Evolutionary conservation across 169 alveolate species (phyloP), one percentile per base, ranked within the genome.

Genomic region (Perkinsus marinus): DNA sequence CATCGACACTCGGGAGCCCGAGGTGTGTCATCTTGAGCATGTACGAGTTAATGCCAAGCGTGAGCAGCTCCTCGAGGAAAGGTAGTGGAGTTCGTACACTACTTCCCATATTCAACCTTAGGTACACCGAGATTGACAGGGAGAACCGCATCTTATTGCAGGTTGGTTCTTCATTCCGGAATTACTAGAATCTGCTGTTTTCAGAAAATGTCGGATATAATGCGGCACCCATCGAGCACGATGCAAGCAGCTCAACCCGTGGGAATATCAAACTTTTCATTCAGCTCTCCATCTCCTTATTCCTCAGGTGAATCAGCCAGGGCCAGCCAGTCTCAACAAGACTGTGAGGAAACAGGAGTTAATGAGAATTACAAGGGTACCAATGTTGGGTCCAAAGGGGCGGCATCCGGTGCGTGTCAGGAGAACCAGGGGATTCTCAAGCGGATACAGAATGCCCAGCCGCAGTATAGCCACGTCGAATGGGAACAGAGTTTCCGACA

Each of bases 41-140:
- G n/a, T 90, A 17, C 41, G 91, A 0, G 41, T 39, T 43, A 90
- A 90, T n/a, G 36, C 57, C n/a, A 90, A 90, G 37, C 91, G 91
- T 13, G 91, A 90, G 39, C 91, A 90, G 91, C 69, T 90, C 39
- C 91, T 90, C 39, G 91, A 90, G 38, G 91, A 90, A 69, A 90
- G 91, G 46, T 57, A 41, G 19, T 57, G 34, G 22, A 16, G 22
- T n/a, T 57, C 22, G 9, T 13, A 30, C 37, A 57, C 22, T n/a
- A n/a, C 26, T 26, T 13, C 10, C 46, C 10, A 41, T 41, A 13
- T 19, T 57, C 79, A 57, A 57, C 79, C 79, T 57, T 16, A 57
- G 79, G 22, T 90, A 90, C 91, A 34, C 43, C 69, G 91, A 90
- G n/a, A 90, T 90, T 69, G 91, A 90, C 39, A 26, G 91, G 6